Evolutionary conservation across 805 yeast genomes (phyloP), one percentile per base, ranked within the genome.

Genomic region (Starmerella floris): DNA sequence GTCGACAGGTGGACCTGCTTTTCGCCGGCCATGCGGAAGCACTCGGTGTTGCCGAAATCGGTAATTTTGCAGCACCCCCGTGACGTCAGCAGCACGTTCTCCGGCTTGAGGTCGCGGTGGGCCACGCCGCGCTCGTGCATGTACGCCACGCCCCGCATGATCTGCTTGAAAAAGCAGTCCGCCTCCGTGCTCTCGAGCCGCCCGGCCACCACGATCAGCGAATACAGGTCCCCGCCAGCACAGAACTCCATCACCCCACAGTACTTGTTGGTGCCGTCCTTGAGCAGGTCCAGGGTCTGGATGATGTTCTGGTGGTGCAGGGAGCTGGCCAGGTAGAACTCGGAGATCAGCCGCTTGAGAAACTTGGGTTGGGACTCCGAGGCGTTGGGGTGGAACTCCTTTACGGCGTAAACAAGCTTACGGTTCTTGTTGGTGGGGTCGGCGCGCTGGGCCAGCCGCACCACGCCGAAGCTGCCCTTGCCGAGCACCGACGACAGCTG

Each of bases 181-280:
- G 87, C 77, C 58, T 85, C 95, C 11, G 68, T 52, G 15, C 67
- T 68, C 52, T 76, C 77, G 23, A 80, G 60, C 23, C 32, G 68
- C 20, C 68, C 68, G 4, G 74, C 70, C 36, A 70, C 65, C 22
- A 70, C 66, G 35, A 77, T 70, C 37, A 79, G 63, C 4, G 79
- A 64, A 56, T 76, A 79, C 23, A 81, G 64, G 60, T 81, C 91
- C 46, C 91, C 91, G 51, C 84, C 84, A 10, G 93, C 84, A 53
- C 94, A 82, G 60, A 77, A 87, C 63, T 91, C 97, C 95, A 88
- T 83, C 36, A 88, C 84, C 59, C 87, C 94, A 41, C 81, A 74
- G 64, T 77, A 77, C 51, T 79, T 68, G 59, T 82, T 70, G 56
- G 73, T 61, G 50, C 76, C 64, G 64, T 81, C 79, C 49, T 74